Evolutionary conservation across 2,329 filamentous ascomycete species (phyloP).

Genomic region (Aspergillus felis): DNA sequence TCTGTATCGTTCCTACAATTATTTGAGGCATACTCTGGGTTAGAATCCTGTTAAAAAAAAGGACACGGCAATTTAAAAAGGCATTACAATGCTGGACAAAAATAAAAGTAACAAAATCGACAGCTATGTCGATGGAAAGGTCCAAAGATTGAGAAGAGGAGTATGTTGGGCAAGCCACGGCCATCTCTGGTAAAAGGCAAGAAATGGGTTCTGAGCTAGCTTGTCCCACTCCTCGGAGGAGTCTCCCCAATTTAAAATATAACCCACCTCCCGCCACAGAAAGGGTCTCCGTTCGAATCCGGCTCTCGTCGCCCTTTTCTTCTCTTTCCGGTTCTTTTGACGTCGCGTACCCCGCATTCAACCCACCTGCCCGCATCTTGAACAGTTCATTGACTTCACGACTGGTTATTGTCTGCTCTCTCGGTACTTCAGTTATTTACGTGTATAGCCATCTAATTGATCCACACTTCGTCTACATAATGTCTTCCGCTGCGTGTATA

Average conservation of each 20-base stretch:
- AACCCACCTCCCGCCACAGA: neutral
- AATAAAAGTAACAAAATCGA: slow-evolving; percentile 38
- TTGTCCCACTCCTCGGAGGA: slow-evolving; percentile 62
- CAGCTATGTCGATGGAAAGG: slow-evolving; percentile 41
- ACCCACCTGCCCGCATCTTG: slow-evolving; percentile 13
- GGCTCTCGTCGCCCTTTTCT: neutral
- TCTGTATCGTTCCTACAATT: neutral
- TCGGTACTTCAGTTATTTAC: neutral
- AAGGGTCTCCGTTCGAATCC: slow-evolving; percentile 27
- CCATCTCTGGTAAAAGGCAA: slow-evolving; percentile 80
- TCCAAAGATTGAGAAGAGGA: slow-evolving; percentile 60
- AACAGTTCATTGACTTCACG: slow-evolving; percentile 8
- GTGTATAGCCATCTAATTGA: neutral
- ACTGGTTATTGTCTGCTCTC: neutral
- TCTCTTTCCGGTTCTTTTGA: slow-evolving; percentile 8
- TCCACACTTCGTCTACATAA: slow-evolving; percentile 8
- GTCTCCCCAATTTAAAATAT: neutral
- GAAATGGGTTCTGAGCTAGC: slow-evolving; percentile 68
- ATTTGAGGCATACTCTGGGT: neutral
- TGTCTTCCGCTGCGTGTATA: slow-evolving; percentile 65
- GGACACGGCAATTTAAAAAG: neutral
- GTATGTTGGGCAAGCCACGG: slow-evolving; percentile 61
- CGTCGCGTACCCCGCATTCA: slow-evolving; percentile 9
- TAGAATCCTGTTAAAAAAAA: neutral
- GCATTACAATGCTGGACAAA: slow-evolving; percentile 7